Evolutionary conservation across 192 early-diverging fungal species (phyloP), one percentile per base, ranked within the genome.

Genomic region (Dissophora globulifera): DNA sequence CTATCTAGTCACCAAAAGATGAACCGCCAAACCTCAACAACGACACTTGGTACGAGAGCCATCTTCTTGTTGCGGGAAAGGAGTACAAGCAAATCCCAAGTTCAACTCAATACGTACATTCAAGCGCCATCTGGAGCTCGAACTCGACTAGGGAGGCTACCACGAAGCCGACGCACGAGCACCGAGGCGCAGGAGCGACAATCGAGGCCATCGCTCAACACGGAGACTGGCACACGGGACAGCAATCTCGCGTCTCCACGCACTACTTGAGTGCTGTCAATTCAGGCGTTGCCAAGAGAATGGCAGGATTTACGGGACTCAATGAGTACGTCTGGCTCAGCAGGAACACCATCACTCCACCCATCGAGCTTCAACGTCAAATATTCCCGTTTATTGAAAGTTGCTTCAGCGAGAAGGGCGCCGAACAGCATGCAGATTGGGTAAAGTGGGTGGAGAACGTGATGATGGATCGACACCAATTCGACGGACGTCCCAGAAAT

Each of bases 131-230:
- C n/a, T n/a, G n/a, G n/a, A n/a, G n/a, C n/a, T n/a, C n/a, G n/a
- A n/a, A n/a, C n/a, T n/a, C n/a, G n/a, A n/a, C n/a, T n/a, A n/a
- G n/a, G n/a, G n/a, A n/a, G n/a, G n/a, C n/a, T n/a, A n/a, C n/a
- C n/a, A n/a, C n/a, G n/a, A n/a, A n/a, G n/a, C n/a, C n/a, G n/a
- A n/a, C n/a, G n/a, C n/a, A n/a, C n/a, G n/a, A n/a, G n/a, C n/a
- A n/a, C n/a, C n/a, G n/a, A n/a, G n/a, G n/a, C n/a, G 68, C 68
- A n/a, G 68, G 45, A 47, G 55, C 49, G n/a, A 45, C 38, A 3
- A 55, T 62, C 3, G 41, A 62, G 0, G 59, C 49, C 13, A 45
- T 30, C 31, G 1, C 26, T 23, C 50, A 41, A 35, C 38, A 42
- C 42, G 27, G 41, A 17, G 7, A 40, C 10, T 63, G 50, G 40